phyloP scores from a whole-genome alignment of 352 stramenopile species.

The Phytophthora colocasiae region DNA sequence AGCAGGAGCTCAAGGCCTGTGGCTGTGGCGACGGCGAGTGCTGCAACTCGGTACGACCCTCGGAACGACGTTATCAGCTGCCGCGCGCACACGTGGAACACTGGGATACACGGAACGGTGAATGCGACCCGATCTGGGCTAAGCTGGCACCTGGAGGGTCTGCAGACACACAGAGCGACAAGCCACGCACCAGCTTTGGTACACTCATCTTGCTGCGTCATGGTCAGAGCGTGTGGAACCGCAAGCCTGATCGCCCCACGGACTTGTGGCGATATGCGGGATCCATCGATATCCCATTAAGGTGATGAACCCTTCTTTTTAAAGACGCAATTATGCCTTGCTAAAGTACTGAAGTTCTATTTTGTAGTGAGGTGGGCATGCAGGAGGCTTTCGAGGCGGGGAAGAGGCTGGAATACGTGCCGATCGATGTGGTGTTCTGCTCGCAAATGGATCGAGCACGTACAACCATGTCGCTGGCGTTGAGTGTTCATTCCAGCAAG shows the following conservation, averaged over 20 bases:
- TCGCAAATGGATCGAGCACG: constrained; percentile 87
- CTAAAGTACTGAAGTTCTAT: background rate
- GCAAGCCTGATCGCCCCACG: constrained; percentile 73
- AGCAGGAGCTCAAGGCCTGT: constrained; percentile 45
- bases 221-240: constrained; percentile 88
- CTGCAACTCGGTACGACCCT: constrained; percentile 69
- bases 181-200: constrained; percentile 63
- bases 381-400: constrained; percentile 84
- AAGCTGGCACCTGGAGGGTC: constrained; percentile 45
- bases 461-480: constrained; percentile 76
- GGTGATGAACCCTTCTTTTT: constrained; percentile 16
- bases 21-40: constrained; percentile 76
- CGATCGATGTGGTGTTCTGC: constrained; percentile 86
- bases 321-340: background rate
- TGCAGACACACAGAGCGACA: constrained; percentile 23
- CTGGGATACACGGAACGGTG: constrained; percentile 62
- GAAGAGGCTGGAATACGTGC: constrained; percentile 76
- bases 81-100: constrained; percentile 74
- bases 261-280: constrained; percentile 86
- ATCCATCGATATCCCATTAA: constrained; percentile 85
- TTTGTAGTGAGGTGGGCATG: constrained; percentile 74
- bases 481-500: constrained; percentile 83
- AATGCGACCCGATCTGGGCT: constrained; percentile 69
- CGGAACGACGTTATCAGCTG: constrained; percentile 76
- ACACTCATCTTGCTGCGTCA: constrained; percentile 86